Evolutionary conservation across 2,329 filamentous ascomycete genomes (phyloP).

Genomic region (Colletotrichum filicis): DNA sequence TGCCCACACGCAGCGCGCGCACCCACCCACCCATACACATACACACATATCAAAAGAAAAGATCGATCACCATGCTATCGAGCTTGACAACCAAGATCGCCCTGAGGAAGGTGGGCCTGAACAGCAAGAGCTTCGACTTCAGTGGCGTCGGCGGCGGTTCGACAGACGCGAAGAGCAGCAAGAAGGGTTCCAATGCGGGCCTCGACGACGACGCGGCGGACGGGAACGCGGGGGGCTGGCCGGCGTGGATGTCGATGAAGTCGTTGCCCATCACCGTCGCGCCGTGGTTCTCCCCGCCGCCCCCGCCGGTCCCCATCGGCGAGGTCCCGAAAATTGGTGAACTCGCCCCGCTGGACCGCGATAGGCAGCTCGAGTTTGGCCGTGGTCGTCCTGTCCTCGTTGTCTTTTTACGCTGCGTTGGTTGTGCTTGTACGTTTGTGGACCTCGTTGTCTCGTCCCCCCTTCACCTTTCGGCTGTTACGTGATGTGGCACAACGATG

Average conservation of each 20-base stretch:
- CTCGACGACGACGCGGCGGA: conserved; percentile 41
- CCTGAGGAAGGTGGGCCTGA: conserved; percentile 66
- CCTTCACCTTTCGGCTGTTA: neutral
- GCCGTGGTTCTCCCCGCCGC: conserved; percentile 63
- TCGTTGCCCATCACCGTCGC: conserved; percentile 63
- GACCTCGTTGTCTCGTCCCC: conserved; percentile 17
- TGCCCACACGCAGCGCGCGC: neutral
- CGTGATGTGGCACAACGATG: neutral
- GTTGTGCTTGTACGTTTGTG: conserved; percentile 62
- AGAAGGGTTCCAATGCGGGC: conserved; percentile 39
- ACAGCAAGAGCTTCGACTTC: conserved; percentile 60
- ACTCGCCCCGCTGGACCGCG: conserved; percentile 58
- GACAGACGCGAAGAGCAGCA: conserved; percentile 46
- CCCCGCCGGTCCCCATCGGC: conserved; percentile 59
- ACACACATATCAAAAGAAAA: neutral
- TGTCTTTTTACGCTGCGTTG: conserved; percentile 65
- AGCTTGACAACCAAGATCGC: conserved; percentile 68
- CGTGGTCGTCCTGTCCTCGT: conserved; percentile 58
- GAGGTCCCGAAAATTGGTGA: conserved; percentile 60
- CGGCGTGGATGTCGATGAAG: conserved; percentile 61
- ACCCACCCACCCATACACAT: neutral
- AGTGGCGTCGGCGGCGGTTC: conserved; percentile 39
- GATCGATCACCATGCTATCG: conserved; percentile 59
- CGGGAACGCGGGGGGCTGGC: conserved; percentile 46
- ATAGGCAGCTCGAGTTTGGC: conserved; percentile 55